These are phyloP conservation scores for Davidsoniella virescens DNA, from an alignment of 2,329 filamentous ascomycete genomes.

Conservation along the genomic window DNA sequence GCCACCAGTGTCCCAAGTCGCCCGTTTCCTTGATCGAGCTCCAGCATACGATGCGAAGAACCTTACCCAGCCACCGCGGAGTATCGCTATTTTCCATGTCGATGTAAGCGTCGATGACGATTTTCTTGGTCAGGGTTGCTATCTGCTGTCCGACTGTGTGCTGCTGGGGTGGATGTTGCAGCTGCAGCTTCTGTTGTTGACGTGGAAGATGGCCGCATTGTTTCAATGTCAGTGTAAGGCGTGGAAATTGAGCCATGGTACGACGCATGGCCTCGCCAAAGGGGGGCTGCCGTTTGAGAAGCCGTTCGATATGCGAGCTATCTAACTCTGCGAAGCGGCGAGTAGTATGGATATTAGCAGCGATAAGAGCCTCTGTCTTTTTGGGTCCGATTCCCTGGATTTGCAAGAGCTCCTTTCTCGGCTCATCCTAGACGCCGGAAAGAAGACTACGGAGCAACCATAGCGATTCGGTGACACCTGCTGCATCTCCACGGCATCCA, in stretches of 20 bases:
- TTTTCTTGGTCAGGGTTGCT: conserved; percentile 23
- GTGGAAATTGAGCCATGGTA: conserved; percentile 53
- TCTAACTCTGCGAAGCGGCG: conserved; percentile 52
- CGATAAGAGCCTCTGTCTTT: conserved; percentile 56
- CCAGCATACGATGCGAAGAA: conserved; percentile 44
- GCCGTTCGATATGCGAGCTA: conserved; percentile 55
- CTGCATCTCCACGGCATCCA: conserved; percentile 38
- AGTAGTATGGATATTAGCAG: conserved; percentile 54
- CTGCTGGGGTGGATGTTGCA: conserved; percentile 5
- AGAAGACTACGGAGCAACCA: conserved; percentile 63
- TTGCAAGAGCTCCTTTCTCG: conserved; percentile 66
- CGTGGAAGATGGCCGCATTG: conserved; percentile 1
- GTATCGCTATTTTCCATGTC: conserved; percentile 52
- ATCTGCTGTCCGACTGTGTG: neutral
- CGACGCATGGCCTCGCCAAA: conserved; percentile 59
- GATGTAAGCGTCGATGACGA: conserved; percentile 43
- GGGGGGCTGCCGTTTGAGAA: conserved; percentile 65
- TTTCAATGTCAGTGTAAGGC: conserved; percentile 24
- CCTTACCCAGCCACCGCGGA: conserved; percentile 44
- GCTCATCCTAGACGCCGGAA: conserved; percentile 67
- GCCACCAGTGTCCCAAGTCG: conserved; percentile 50
- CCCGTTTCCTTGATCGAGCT: conserved; percentile 25
- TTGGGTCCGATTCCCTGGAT: conserved; percentile 63
- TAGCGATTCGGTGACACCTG: conserved; percentile 51
- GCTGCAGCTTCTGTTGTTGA: too few relatives aligned